Conservation (phyloP, 306 rosid genomes). For the Pyrus communis region DNA sequence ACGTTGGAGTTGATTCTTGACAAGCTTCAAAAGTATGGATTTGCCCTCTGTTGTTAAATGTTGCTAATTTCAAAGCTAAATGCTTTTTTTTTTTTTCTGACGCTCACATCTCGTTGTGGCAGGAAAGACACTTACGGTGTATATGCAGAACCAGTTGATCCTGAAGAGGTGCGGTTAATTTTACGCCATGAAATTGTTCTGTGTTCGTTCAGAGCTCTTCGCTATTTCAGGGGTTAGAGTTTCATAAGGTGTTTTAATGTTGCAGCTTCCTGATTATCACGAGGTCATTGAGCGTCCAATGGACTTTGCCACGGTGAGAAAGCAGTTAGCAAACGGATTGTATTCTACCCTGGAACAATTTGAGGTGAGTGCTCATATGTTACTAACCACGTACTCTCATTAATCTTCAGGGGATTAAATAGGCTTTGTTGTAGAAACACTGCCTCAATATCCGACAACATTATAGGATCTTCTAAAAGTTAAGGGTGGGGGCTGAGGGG, state of each 20-base stretch:
- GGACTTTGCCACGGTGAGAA: conserved; percentile 93
- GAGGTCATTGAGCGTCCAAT: conserved; percentile 90
- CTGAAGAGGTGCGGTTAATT: conserved; percentile 66
- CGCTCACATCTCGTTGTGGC: conserved; percentile 36
- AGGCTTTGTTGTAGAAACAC: not conserved
- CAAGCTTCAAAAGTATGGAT: conserved; percentile 87
- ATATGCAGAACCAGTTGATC: conserved; percentile 97
- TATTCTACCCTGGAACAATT: conserved; percentile 78
- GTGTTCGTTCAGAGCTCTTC: conserved; percentile 2
- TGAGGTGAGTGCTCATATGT: conserved; percentile 54
- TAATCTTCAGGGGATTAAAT: not conserved
- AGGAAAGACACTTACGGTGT: conserved; percentile 98
- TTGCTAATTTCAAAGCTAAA: not conserved
- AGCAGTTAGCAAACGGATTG: conserved; percentile 64
- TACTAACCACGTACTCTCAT: not conserved
- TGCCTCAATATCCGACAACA: not conserved
- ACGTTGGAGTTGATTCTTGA: conserved; percentile 83
- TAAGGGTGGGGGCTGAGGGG: not conserved
- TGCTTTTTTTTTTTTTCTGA: not conserved
- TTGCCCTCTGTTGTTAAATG: not conserved
- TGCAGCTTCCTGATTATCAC: conserved; percentile 93
- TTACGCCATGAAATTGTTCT: not conserved
- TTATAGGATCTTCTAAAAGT: not conserved
- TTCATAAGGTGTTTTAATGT: conserved; percentile 18
- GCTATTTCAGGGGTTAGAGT: conserved; percentile 9